Evolutionary conservation across 202 grass and related monocot species (phyloP).

Genomic region (Cymbopogon flexuosus): DNA sequence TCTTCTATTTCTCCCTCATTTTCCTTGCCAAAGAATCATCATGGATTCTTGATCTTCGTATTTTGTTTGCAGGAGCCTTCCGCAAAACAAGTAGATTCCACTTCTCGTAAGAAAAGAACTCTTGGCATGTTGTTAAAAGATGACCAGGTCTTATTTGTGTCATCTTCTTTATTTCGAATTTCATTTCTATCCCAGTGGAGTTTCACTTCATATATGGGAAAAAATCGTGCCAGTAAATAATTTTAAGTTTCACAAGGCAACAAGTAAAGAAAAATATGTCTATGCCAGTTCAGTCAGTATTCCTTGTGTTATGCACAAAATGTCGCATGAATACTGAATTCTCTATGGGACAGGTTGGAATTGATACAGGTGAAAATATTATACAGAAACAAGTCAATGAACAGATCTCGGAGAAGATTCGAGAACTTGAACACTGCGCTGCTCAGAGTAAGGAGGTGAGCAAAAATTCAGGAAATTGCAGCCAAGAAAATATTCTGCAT

Average conservation of each 20-base stretch:
- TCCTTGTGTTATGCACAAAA: not conserved
- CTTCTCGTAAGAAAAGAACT: conserved; percentile 40
- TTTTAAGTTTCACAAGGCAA: not conserved
- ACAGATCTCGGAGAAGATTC: conserved; percentile 49
- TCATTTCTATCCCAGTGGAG: conserved; percentile 25
- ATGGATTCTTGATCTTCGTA: conserved; percentile 31
- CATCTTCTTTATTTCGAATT: not conserved
- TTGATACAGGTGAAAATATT: conserved; percentile 27
- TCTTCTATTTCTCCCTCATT: not conserved
- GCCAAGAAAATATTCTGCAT: not conserved
- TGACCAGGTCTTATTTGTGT: conserved; percentile 36
- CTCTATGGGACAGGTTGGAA: conserved; percentile 32
- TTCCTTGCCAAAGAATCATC: conserved; percentile 12
- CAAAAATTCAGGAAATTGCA: conserved; percentile 25
- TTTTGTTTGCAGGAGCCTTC: conserved; percentile 52
- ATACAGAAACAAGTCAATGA: conserved; percentile 8
- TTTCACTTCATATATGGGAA: conserved; percentile 3
- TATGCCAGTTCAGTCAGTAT: not conserved
- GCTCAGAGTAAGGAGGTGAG: conserved; percentile 53
- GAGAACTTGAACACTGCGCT: conserved; percentile 55
- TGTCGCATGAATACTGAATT: not conserved
- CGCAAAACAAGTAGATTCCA: conserved; percentile 30
- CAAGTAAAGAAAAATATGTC: not conserved
- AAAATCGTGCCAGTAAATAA: not conserved
- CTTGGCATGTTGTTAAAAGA: conserved; percentile 53